A percentile compares a stretch with the other conserved stretches of the same genome.
Conservation (phyloP, 1,284 basidiomycete genomes). For the Ustilago cynodontis region DNA sequence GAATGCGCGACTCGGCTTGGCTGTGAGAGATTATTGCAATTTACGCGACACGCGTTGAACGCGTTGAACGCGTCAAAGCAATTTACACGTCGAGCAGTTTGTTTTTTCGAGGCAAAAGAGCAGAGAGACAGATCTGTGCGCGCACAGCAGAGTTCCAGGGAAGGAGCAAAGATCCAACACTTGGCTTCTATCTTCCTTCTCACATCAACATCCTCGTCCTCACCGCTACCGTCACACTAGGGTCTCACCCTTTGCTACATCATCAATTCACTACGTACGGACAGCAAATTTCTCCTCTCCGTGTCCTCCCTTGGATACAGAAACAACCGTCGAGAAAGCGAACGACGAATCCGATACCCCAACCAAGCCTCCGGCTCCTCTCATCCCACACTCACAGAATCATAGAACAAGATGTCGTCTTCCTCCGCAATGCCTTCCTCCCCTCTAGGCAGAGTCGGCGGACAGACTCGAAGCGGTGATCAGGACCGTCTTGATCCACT, state of each 20-base stretch:
- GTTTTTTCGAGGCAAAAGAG: slow-evolving; percentile 73
- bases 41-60: slow-evolving; percentile 47
- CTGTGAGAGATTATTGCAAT: slow-evolving; percentile 3
- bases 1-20: slow-evolving; percentile 8
- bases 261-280: too few species aligned
- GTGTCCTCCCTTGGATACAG: too few species aligned
- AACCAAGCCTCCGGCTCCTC: not conserved
- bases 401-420: slow-evolving; percentile 48
- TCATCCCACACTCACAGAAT: too few species aligned
- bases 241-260: not conserved
- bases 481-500: slow-evolving; percentile 45
- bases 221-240: not conserved
- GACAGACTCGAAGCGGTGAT: slow-evolving; percentile 30
- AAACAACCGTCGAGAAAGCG: not conserved
- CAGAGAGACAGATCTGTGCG: slow-evolving; percentile 71
- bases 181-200: slow-evolving; percentile 72
- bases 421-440: slow-evolving; percentile 56
- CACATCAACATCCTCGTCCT: slow-evolving; percentile 45
- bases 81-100: slow-evolving; percentile 38
- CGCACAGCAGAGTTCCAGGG: not conserved
- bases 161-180: slow-evolving; percentile 13
- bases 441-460: slow-evolving; percentile 47
- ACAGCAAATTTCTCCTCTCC: too few species aligned
- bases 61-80: slow-evolving; percentile 34
- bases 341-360: not conserved